These are phyloP conservation scores for Kwoniella heveanensis DNA, from an alignment of 768 basidiomycete genomes.

Conservation along the genomic window DNA sequence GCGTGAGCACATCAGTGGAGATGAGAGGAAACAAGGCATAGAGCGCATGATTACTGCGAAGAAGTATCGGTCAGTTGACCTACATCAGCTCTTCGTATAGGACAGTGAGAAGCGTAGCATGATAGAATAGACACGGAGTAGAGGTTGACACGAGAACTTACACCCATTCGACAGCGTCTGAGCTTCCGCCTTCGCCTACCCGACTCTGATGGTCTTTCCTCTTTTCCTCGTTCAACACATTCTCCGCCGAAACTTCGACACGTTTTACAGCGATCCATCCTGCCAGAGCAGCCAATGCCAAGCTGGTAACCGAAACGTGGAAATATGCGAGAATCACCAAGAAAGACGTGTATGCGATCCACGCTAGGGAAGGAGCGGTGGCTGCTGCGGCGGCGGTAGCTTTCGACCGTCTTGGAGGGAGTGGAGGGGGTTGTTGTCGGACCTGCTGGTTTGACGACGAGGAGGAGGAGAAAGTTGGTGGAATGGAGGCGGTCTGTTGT, in stretches of 20 bases:
- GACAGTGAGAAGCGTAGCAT: too few relatives aligned
- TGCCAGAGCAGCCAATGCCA: not conserved
- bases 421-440: slow-evolving; percentile 15
- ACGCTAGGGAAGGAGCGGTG: slow-evolving; percentile 4
- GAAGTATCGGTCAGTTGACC: not conserved
- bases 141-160: too few relatives aligned
- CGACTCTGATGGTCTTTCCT: not conserved
- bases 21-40: slow-evolving; percentile 53
- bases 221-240: slow-evolving; percentile 4
- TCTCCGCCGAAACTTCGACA: slow-evolving; percentile 6
- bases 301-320: slow-evolving; percentile 6
- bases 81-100: too few relatives aligned
- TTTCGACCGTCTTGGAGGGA: slow-evolving; percentile 4
- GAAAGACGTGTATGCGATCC: slow-evolving; percentile 6
- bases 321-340: slow-evolving; percentile 18
- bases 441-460: not conserved
- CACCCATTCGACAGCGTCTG: slow-evolving; percentile 27
- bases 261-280: slow-evolving; percentile 10
- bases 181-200: not conserved
- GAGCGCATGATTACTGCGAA: slow-evolving; percentile 47
- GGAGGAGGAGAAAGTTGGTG: slow-evolving; percentile 1
- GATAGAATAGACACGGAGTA: too few relatives aligned
- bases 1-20: slow-evolving; percentile 53
- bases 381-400: slow-evolving; percentile 5
- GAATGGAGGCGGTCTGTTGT: not conserved